Percentiles rank a stretch among this genome's conserved stretches.
Evolutionary conservation across 768 basidiomycete genomes (phyloP).

Genomic region (Bullera alba): DNA sequence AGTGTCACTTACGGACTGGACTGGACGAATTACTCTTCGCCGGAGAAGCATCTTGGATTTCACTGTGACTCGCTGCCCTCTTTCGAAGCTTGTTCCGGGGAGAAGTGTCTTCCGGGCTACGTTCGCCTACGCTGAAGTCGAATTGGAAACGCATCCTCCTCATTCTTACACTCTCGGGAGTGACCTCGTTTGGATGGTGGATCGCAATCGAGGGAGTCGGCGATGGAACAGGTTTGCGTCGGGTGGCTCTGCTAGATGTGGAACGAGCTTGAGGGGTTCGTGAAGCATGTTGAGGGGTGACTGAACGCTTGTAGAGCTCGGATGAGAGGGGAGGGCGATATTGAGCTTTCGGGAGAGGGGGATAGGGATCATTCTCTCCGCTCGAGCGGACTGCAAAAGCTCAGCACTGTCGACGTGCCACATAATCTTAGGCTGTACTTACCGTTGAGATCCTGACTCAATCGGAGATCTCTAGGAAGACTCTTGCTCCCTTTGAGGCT

Average conservation of each 20-base stretch:
- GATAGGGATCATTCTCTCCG: not conserved
- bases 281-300: no score
- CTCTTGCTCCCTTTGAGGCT: slow-evolving; percentile 14
- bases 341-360: no score
- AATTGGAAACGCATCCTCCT: slow-evolving; percentile 12
- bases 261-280: no score
- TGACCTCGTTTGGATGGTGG: not conserved
- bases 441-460: no score
- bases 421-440: no score
- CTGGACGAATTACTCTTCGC: not conserved
- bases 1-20: not conserved
- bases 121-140: slow-evolving; percentile 6
- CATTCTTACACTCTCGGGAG: slow-evolving; percentile 16
- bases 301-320: no score
- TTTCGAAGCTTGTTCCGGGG: not conserved
- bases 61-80: not conserved
- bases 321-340: no score
- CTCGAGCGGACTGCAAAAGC: no score
- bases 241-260: not conserved
- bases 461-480: slow-evolving; percentile 17
- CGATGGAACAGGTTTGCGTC: slow-evolving; percentile 9
- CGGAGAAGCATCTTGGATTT: not conserved
- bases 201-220: slow-evolving; percentile 6
- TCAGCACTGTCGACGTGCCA: no score
- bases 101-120: slow-evolving; percentile 6